Evolutionary conservation across 768 basidiomycete genomes (phyloP), one percentile per base, ranked within the genome.

Genomic region (Peribolospora baueri): DNA sequence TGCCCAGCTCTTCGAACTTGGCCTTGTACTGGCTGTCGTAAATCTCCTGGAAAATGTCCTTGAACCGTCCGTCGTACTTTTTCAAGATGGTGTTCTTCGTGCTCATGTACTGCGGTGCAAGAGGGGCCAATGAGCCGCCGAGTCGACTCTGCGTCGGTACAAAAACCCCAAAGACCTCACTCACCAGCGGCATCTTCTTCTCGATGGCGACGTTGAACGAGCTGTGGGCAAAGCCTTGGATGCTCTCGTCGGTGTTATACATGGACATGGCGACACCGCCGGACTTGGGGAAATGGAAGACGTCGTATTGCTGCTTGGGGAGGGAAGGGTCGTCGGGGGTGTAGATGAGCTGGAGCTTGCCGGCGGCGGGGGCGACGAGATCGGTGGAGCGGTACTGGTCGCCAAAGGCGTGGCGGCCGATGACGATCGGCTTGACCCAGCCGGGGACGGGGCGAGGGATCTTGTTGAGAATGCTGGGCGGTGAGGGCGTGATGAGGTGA

Each of bases 21-120:
- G 59, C 54, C 57, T 64, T 61, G 65, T 71, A 71, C 37, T 67
- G 61, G 5, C 8, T 63, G 5, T 91, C 84, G 67, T 86, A 98
- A 63, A 95, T 80, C 64, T 93, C 87, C 68, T 95, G 80, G 80
- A 98, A 65, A 42, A 91, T 88, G 64, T 98, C 93, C 74, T 98
- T 98, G 78, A 97, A 98, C 40, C 90, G 78, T 48, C 93, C 93
- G 64, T 97, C 93, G 68, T 98, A 98, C 66, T 81, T 88, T 73
- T 98, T 91, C 65, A 91, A 65, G 69, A 91, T 90, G 36, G 86
- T 91, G 70, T 91, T 97, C 73, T 98, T 95, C 46, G 91, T 97
- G 8, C 85, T 88, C 83, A 97, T 78, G 75, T 90, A 95, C 78
- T 84, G 25, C 25, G 25, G 25, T 25, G 57, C 48, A 53, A 11